Conservation (phyloP, 306 rosid species). For the Glycine soja region DNA sequence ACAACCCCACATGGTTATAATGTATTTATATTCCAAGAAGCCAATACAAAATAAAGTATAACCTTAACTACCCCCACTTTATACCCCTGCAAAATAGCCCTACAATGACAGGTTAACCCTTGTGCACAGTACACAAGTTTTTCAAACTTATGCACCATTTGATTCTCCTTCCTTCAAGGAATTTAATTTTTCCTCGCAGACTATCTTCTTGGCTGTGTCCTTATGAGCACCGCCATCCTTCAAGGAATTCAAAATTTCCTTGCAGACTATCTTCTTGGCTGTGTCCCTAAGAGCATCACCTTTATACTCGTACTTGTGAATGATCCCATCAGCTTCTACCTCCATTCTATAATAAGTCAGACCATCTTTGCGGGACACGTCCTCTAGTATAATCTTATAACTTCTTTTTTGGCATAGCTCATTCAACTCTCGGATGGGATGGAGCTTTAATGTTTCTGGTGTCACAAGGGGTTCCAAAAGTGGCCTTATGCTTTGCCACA, state of each 20-base stretch:
- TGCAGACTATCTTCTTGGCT: conserved; percentile 61
- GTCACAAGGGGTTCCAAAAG: conserved; percentile 79
- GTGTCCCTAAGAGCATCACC: conserved; percentile 42
- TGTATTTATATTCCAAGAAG: too few relatives aligned
- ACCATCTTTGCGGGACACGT: conserved; percentile 11
- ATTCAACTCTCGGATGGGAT: conserved; percentile 63
- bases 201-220: conserved; percentile 56
- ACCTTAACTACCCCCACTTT: too few relatives aligned
- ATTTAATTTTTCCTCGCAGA: conserved; percentile 61
- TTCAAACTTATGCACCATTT: background rate
- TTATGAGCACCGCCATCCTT: conserved; percentile 42
- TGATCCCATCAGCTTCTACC: conserved; percentile 63
- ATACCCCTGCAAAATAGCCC: too few relatives aligned
- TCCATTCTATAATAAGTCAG: conserved; percentile 43
- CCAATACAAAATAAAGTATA: too few relatives aligned
- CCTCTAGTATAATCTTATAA: conserved; percentile 37
- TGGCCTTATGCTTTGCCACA: conserved; percentile 68
- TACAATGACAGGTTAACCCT: background rate
- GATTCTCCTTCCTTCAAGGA: conserved; percentile 50
- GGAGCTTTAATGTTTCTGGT: conserved; percentile 60
- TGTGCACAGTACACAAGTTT: background rate
- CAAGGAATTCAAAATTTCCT: conserved; percentile 59
- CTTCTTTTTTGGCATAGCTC: conserved; percentile 57
- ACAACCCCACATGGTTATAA: too few relatives aligned
- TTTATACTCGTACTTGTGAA: conserved; percentile 31